phyloP scores from a whole-genome alignment of 2,329 filamentous ascomycete species.

The Fusarium tjaetaba region DNA sequence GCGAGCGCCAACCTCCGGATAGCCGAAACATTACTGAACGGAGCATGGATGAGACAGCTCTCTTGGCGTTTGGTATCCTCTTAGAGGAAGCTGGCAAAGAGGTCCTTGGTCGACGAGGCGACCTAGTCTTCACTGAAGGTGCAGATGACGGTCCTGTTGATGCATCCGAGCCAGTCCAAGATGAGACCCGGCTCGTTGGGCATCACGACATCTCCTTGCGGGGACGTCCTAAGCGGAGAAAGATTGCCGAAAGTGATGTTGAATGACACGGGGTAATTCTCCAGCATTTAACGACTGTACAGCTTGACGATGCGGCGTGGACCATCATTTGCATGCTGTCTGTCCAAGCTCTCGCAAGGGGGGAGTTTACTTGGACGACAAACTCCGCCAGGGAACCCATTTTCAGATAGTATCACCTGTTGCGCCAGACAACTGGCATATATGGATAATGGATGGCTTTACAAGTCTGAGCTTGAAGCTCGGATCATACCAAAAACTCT shows the following conservation, averaged over 20 bases:
- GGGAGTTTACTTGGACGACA: constrained; percentile 12
- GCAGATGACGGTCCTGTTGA: constrained; percentile 34
- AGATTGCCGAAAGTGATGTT: constrained; percentile 32
- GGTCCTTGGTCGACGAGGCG: constrained; percentile 70
- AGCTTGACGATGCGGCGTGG: neutral
- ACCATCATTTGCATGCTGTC: neutral
- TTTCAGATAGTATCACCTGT: neutral
- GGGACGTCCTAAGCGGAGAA: constrained; percentile 48
- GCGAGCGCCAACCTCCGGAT: constrained; percentile 33
- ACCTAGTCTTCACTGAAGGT: constrained; percentile 76
- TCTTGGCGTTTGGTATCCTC: constrained; percentile 78
- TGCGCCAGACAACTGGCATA: neutral
- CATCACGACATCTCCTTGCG: constrained; percentile 38
- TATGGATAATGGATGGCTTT: constrained; percentile 14
- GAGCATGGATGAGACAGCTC: constrained; percentile 81
- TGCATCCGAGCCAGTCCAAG: constrained; percentile 30
- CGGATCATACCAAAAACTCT: neutral
- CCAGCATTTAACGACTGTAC: neutral
- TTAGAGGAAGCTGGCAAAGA: constrained; percentile 75
- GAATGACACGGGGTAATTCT: constrained; percentile 14
- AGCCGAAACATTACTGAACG: constrained; percentile 57
- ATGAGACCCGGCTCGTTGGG: constrained; percentile 36
- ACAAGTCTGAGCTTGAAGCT: constrained; percentile 2
- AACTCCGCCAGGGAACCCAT: constrained; percentile 10
- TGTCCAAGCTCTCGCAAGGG: constrained; percentile 12